phyloP scores from a whole-genome alignment of 73 alveolate species.

The Diophrys appendiculata region DNA sequence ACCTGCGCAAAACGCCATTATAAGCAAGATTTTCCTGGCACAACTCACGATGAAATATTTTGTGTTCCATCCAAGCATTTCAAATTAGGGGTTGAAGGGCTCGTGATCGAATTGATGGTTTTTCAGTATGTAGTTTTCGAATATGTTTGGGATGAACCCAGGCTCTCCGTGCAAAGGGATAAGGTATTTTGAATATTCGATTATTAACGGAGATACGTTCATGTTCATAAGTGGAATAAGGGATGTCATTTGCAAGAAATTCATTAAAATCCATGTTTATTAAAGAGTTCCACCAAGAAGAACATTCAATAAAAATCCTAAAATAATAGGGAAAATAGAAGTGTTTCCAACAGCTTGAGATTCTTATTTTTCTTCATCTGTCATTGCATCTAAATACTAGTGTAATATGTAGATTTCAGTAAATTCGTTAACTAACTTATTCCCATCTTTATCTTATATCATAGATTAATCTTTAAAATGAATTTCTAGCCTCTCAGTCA shows the following conservation, averaged over 20 bases:
- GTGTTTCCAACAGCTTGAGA: too few species aligned
- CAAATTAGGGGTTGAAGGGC: conserved; percentile 15
- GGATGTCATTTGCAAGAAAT: conserved; percentile 13
- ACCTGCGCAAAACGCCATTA: too few species aligned
- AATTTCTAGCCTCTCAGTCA: too few species aligned
- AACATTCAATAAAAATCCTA: too few species aligned
- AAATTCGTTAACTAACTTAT: too few species aligned
- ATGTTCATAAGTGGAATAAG: conserved; percentile 12
- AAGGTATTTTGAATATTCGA: conserved; percentile 14
- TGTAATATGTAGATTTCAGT: too few species aligned
- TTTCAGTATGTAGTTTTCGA: neutral
- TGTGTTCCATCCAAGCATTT: conserved; percentile 7
- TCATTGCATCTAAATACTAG: too few species aligned
- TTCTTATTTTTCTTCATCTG: too few species aligned
- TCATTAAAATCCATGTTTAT: conserved; percentile 16
- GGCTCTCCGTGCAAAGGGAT: conserved; percentile 16
- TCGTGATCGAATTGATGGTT: neutral
- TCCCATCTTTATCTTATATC: too few species aligned
- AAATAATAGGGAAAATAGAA: too few species aligned
- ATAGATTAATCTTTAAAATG: too few species aligned
- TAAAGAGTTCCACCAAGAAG: conserved; percentile 18
- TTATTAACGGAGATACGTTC: conserved; percentile 1
- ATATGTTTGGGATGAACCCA: conserved; percentile 6
- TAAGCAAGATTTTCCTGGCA: conserved; percentile 13
- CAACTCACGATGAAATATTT: neutral